Evolutionary conservation across 225 moss, liverwort and hornwort genomes (phyloP).

Genomic region (Bryum argenteum): DNA sequence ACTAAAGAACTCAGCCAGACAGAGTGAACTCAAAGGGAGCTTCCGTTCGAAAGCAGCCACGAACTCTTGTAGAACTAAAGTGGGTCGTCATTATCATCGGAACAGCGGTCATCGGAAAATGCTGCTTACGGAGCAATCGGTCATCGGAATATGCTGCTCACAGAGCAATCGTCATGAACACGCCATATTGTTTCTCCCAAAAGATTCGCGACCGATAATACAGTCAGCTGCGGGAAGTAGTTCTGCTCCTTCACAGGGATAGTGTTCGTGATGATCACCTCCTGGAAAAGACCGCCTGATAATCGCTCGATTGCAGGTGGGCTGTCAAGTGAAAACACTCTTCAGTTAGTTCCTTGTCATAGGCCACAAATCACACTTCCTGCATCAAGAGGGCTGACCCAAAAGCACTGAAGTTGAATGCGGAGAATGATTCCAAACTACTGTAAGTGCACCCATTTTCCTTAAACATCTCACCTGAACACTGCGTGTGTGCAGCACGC

Average conservation of each 20-base stretch:
- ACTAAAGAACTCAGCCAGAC: constrained; percentile 43
- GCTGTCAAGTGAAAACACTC: constrained; percentile 41
- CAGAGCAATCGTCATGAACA: constrained; percentile 87
- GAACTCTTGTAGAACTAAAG: constrained; percentile 7
- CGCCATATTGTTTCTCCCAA: constrained; percentile 96
- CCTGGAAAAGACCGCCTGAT: constrained; percentile 90
- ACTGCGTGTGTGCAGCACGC: constrained; percentile 97
- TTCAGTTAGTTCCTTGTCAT: neutral
- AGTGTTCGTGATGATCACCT: constrained; percentile 87
- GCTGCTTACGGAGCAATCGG: constrained; percentile 58
- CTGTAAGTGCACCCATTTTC: neutral
- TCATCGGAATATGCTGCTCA: constrained; percentile 69
- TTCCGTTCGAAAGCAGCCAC: constrained; percentile 44
- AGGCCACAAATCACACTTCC: neutral
- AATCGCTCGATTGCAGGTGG: constrained; percentile 88
- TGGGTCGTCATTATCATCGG: neutral
- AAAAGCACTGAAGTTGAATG: neutral
- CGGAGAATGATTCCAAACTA: neutral
- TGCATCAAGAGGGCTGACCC: neutral
- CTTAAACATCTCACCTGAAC: constrained; percentile 63
- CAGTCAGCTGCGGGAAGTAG: constrained; percentile 85
- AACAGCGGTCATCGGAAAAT: constrained; percentile 47
- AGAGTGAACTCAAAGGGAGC: constrained; percentile 47
- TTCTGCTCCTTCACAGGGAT: constrained; percentile 75
- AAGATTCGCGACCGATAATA: constrained; percentile 88